Conservation (phyloP, 225 moss, liverwort and hornwort genomes). For the Marchantia paleacea region DNA sequence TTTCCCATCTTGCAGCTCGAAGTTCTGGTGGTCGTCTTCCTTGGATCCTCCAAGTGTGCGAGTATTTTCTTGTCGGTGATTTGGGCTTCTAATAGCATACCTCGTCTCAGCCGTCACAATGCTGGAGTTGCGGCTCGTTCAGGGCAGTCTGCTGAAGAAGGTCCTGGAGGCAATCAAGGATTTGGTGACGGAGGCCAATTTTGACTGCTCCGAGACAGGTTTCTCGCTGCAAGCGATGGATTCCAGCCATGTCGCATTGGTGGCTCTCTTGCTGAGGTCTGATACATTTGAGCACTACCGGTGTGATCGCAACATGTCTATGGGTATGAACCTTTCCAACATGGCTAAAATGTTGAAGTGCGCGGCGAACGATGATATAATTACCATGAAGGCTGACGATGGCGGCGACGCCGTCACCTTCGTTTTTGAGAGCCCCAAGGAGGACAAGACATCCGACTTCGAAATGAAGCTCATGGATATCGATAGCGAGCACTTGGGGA, state of each 20-base stretch:
- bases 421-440: constrained; percentile 65
- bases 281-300: constrained; percentile 80
- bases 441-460: constrained; percentile 65
- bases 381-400: constrained; percentile 76
- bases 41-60: no score
- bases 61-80: neutral
- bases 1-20: no score
- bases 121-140: constrained; percentile 85
- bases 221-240: constrained; percentile 82
- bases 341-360: constrained; percentile 83
- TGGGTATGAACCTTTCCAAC: constrained; percentile 77
- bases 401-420: constrained; percentile 71
- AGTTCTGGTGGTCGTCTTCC: no score
- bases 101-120: constrained; percentile 32
- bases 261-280: constrained; percentile 62
- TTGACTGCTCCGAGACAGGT: constrained; percentile 73
- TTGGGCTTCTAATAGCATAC: neutral
- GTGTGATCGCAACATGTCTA: constrained; percentile 71
- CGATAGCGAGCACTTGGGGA: constrained; percentile 75
- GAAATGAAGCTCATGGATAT: constrained; percentile 92
- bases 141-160: constrained; percentile 87
- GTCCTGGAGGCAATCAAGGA: constrained; percentile 86
- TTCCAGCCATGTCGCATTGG: constrained; percentile 74
- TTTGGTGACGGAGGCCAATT: constrained; percentile 72
- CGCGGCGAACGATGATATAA: constrained; percentile 74